Evolutionary conservation across 139 green algal species (phyloP).

Genomic region (Tetradesmus obliquus): DNA sequence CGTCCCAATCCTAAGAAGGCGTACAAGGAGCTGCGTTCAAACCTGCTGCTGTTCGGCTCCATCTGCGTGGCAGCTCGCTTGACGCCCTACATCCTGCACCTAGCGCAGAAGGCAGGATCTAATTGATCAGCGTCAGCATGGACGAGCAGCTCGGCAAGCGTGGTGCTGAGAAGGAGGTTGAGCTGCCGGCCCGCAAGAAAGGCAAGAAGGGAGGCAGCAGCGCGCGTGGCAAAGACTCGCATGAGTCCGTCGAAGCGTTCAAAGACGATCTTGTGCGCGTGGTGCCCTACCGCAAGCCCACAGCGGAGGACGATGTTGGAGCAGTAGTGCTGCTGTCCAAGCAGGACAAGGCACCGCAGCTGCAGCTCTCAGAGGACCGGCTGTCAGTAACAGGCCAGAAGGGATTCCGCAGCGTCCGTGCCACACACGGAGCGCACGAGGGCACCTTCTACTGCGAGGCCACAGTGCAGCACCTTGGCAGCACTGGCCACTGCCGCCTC

Average conservation of each 20-base stretch:
- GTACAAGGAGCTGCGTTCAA: conserved; percentile 45
- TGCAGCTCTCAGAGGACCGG: conserved; percentile 68
- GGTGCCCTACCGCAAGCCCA: neutral
- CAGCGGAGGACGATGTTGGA: conserved; percentile 42
- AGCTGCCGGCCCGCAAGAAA: conserved; percentile 24
- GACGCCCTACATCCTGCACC: conserved; percentile 74
- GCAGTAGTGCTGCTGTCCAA: conserved; percentile 62
- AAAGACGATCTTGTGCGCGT: conserved; percentile 41
- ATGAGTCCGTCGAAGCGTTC: conserved; percentile 49
- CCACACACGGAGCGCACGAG: conserved; percentile 74
- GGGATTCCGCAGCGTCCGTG: conserved; percentile 78
- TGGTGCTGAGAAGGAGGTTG: conserved; percentile 30
- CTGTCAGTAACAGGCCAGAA: conserved; percentile 71
- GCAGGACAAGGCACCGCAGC: conserved; percentile 66
- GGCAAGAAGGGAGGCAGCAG: conserved; percentile 50
- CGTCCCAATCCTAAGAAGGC: conserved; percentile 69
- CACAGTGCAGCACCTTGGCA: conserved; percentile 68
- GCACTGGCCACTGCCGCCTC: conserved; percentile 73
- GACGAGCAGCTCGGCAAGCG: conserved; percentile 9
- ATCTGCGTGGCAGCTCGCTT: conserved; percentile 59
- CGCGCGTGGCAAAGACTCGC: conserved; percentile 27
- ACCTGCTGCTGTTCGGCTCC: conserved; percentile 64
- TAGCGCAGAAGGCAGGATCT: conserved; percentile 28
- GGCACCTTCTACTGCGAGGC: conserved; percentile 87
- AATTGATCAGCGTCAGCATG: conserved; percentile 11